Conservation (phyloP, 495 filamentous ascomycete species). For the Penicillium dipodomyicola region DNA sequence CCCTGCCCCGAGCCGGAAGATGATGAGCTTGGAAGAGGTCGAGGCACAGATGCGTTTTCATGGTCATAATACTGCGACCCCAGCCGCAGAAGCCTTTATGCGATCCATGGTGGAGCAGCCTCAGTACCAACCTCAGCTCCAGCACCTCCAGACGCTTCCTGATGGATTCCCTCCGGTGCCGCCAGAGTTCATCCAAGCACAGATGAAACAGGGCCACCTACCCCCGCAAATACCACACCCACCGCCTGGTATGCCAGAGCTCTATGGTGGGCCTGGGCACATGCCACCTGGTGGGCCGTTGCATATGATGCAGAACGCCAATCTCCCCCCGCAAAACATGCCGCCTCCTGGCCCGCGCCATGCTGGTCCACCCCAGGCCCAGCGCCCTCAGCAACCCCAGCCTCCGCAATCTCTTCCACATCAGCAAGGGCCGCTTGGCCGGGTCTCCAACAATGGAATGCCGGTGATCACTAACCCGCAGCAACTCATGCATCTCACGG, state of each 20-base stretch:
- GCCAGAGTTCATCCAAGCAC: conserved; percentile 53
- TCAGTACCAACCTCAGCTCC: conserved; percentile 39
- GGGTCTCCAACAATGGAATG: conserved; percentile 32
- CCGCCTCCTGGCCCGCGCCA: conserved; percentile 33
- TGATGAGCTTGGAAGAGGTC: conserved; percentile 96
- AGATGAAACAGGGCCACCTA: conserved; percentile 43
- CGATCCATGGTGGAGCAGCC: conserved; percentile 34
- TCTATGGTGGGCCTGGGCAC: conserved; percentile 42
- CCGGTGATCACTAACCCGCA: conserved; percentile 65
- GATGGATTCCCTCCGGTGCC: conserved; percentile 41
- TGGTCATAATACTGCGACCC: conserved; percentile 43
- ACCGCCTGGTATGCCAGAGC: conserved; percentile 46
- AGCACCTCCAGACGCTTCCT: conserved; percentile 40
- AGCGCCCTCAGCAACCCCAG: conserved; percentile 41
- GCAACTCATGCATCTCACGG: conserved; percentile 73
- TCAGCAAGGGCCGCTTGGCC: conserved; percentile 29
- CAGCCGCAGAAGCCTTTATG: conserved; percentile 38
- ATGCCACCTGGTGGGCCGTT: conserved; percentile 40
- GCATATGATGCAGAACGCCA: conserved; percentile 42
- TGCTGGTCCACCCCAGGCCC: conserved; percentile 25
- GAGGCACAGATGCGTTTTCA: conserved; percentile 87
- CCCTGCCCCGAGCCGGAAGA: conserved; percentile 49
- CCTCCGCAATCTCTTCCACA: conserved; percentile 30
- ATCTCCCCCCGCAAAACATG: conserved; percentile 37
- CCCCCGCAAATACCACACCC: conserved; percentile 51